Evolutionary conservation across 192 early-diverging fungal species (phyloP), one percentile per base, ranked within the genome.

Genomic region (Piromyces sp.): DNA sequence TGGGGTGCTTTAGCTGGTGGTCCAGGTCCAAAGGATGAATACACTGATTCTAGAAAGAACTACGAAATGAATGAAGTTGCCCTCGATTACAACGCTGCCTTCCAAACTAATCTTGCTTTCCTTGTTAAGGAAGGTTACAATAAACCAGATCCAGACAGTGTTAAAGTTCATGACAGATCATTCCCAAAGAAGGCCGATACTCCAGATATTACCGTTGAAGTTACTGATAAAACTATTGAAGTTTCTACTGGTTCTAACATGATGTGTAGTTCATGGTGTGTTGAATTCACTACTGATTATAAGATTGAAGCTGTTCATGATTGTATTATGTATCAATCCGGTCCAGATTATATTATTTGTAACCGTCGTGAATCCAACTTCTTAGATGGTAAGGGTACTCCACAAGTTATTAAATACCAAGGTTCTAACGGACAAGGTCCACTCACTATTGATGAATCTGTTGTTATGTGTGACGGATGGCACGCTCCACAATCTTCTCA

Each of bases 1-100:
- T 90, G 89, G 81, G 91, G 91, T 19, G 88, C 88, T 22, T 80
- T 92, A 30, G 89, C 91, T 26, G 89, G 89, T 28, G 91, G 91
- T 51, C 91, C 91, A 6, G 84, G 85, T 79, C 85, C 87, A 79
- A 81, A 86, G 29, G 91, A 92, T 79, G 82, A 83, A 11, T 92
- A 88, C 79, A 33, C 80, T 15, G 91, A 92, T 80, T 79, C 83
- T 13, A 85, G 90, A 17, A 51, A 80, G 22, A 84, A 91, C 58
- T 92, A 86, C 83, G 28, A 80, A 22, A 86, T 89, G 80, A 86
- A 82, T 19, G 91, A 92, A 68, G 51, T 68, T 68, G 51, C 51
- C 11, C 51, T 68, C n/a, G 51, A 68, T 68, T 68, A 68, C 26
- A 68, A 68, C n/a, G 51, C 51, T 68, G 51, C 5, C n/a, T 68